Conservation (phyloP, 768 basidiomycete species). For the Leccinellum albellum region DNA sequence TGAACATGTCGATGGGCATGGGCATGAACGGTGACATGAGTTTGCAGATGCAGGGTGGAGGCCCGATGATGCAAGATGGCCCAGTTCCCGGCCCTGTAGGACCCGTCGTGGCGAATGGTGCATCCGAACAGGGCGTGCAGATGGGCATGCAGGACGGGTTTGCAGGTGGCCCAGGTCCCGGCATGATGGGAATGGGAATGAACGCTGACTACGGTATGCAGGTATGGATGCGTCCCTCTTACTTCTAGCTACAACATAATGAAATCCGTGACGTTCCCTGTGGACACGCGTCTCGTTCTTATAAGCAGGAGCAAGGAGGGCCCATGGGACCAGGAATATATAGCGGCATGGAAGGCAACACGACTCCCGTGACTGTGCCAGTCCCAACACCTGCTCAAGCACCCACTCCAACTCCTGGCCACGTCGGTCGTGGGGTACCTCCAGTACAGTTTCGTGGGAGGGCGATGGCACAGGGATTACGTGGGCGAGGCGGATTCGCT, state of each 20-base stretch:
- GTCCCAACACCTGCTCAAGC: constrained; percentile 33
- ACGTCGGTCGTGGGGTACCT: constrained; percentile 29
- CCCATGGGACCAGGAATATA: constrained; percentile 69
- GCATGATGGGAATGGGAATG: constrained; percentile 73
- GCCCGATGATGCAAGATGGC: constrained; percentile 55
- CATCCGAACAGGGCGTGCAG: constrained; percentile 38
- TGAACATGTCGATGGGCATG: constrained; percentile 53
- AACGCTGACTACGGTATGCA: constrained; percentile 69
- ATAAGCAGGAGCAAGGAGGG: constrained; percentile 51
- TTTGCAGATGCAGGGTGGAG: constrained; percentile 46
- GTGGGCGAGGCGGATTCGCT: constrained; percentile 42
- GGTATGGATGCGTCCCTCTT: constrained; percentile 45
- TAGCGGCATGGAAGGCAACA: constrained; percentile 49
- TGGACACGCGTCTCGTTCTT: constrained; percentile 21
- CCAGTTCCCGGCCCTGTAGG: constrained; percentile 31
- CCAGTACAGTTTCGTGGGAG: constrained; percentile 45
- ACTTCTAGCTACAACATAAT: constrained; percentile 33
- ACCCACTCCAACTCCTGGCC: constrained; percentile 30
- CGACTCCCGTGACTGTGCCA: constrained; percentile 44
- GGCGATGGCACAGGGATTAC: constrained; percentile 39
- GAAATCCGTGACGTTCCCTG: constrained; percentile 33
- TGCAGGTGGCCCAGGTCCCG: constrained; percentile 41
- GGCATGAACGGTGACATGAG: constrained; percentile 67
- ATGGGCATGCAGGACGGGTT: constrained; percentile 42
- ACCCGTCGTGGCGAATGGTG: constrained; percentile 35